A percentile compares a stretch with the other conserved stretches of the same genome.
Evolutionary conservation across 306 rosid species (phyloP).

Genomic region (Geum urbanum): DNA sequence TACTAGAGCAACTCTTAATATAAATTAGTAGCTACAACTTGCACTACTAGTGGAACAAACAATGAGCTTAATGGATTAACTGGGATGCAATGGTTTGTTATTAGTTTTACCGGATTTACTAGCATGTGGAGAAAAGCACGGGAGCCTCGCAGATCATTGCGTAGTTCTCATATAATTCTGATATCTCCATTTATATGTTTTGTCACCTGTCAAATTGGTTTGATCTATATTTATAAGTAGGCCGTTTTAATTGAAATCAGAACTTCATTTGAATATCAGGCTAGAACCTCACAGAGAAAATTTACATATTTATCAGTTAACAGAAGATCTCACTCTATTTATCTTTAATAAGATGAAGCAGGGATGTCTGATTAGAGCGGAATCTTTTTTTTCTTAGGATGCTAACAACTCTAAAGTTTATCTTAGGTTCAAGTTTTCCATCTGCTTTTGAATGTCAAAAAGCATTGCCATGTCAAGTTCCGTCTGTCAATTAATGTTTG

Average conservation of each 20-base stretch:
- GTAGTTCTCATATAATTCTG: constrained; percentile 71
- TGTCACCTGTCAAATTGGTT: constrained; percentile 53
- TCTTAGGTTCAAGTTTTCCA: constrained; percentile 15
- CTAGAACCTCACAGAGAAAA: neutral
- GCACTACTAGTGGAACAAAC: neutral
- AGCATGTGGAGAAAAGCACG: constrained; percentile 61
- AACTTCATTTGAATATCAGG: neutral
- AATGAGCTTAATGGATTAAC: neutral
- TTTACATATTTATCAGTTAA: neutral
- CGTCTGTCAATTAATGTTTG: neutral
- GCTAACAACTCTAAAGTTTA: constrained; percentile 78
- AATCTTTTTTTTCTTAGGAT: constrained; percentile 66
- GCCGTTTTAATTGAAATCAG: neutral
- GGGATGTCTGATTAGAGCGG: constrained; percentile 30
- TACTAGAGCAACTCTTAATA: neutral
- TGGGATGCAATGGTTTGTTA: constrained; percentile 2
- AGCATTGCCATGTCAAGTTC: neutral
- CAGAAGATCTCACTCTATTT: neutral
- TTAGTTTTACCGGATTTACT: neutral
- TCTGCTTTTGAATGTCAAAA: neutral
- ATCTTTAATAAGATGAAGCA: neutral
- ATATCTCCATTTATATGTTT: constrained; percentile 75
- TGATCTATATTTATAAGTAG: neutral
- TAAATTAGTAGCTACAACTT: neutral
- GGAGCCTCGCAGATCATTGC: constrained; percentile 46